Evolutionary conservation across 2,329 filamentous ascomycete species (phyloP), one percentile per base, ranked within the genome.

Genomic region (Pyrenochaeta sp.): DNA sequence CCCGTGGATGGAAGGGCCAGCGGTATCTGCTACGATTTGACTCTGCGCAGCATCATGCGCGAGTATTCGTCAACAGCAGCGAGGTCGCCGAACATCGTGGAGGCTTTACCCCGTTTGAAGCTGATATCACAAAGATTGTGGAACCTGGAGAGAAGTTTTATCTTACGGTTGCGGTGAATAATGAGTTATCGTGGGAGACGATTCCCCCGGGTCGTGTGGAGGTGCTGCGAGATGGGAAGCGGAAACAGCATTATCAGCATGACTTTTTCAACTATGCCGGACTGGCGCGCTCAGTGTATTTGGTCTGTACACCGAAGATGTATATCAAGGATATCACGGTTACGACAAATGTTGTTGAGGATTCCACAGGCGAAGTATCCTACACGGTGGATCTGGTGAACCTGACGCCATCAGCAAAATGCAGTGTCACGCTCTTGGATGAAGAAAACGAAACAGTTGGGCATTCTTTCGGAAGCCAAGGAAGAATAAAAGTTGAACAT

Each of bases 221-320:
- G 17, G 38, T 18, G 8, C 20, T 38, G 11, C n/a, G 15, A 4
- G 26, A 41, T 21, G 42, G 36, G 3, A 21, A 14, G 15, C 30
- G 20, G 29, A 51, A 47, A 20, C 43, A 51, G 24, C 35, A 6
- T 0, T 47, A 51, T 14, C 17, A 40, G 29, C 48, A 51, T 23
- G 48, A 51, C 26, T 51, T 51, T 17, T 51, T 43, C 34, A 51
- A 51, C 19, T 51, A 51, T 24, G 35, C 48, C 13, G 48, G 48
- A 4, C 39, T 51, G 10, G 22, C 48, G 19, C 34, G 48, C 10
- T 47, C 48, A 2, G 39, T 51, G 4, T 51, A 43, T 43, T 35
- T 51, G 3, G 47, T 47, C 18, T 40, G 28, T 3, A n/a, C 47
- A 9, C 48, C 48, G 2, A 21, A 13, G 4, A 6, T 39, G 10